Conservation (phyloP, 768 basidiomycete species). For the Leccinellum rugosiceps region DNA sequence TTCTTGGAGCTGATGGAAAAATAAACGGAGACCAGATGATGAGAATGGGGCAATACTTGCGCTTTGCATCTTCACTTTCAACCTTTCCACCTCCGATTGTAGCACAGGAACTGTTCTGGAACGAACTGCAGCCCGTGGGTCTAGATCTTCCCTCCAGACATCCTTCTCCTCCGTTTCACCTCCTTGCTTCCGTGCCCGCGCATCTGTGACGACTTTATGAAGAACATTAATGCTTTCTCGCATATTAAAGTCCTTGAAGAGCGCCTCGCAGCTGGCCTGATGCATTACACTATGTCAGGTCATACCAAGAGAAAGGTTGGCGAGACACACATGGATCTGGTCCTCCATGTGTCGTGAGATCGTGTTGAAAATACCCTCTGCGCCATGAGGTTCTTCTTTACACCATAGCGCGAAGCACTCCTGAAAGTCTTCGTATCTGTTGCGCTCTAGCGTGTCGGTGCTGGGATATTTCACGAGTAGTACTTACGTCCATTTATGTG, state of each 20-base stretch:
- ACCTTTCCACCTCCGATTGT: slow-evolving; percentile 38
- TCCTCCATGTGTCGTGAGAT: slow-evolving; percentile 73
- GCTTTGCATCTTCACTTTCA: slow-evolving; percentile 36
- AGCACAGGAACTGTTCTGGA: slow-evolving; percentile 64
- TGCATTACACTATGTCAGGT: background rate
- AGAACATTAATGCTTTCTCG: slow-evolving; percentile 69
- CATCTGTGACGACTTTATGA: slow-evolving; percentile 67
- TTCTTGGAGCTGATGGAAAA: slow-evolving; percentile 47
- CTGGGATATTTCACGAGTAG: background rate
- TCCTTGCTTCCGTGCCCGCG: slow-evolving; percentile 50
- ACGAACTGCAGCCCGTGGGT: slow-evolving; percentile 58
- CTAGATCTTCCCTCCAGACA: slow-evolving; percentile 62
- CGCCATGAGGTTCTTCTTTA: slow-evolving; percentile 62
- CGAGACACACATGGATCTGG: slow-evolving; percentile 41
- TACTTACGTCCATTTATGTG: slow-evolving; percentile 38
- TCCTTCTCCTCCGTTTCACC: slow-evolving; percentile 45
- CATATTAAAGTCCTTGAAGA: slow-evolving; percentile 68
- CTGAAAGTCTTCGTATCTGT: slow-evolving; percentile 49
- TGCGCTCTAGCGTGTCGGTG: background rate
- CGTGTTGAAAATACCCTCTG: slow-evolving; percentile 57
- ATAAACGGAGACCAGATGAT: background rate
- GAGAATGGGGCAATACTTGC: slow-evolving; percentile 22
- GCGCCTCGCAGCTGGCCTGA: slow-evolving; percentile 64
- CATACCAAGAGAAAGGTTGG: background rate
- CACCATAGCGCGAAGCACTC: slow-evolving; percentile 67